Conservation (phyloP, 805 yeast species). For the Debaryomyces maramus region DNA sequence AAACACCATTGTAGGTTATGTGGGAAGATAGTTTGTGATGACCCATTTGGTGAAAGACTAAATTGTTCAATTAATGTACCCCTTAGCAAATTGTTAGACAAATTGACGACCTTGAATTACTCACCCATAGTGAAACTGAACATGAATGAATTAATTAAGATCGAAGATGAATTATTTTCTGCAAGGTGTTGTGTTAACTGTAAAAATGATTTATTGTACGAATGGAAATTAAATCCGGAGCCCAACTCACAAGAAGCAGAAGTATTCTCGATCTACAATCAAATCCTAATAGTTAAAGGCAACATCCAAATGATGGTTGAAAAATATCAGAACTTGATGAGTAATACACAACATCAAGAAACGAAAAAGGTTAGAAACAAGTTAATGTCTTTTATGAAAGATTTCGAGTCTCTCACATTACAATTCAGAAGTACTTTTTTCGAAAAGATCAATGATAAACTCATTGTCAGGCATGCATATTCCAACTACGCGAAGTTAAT, state of each 20-base stretch:
- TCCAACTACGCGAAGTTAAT: slow-evolving; percentile 28
- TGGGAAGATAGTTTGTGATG: slow-evolving; percentile 80
- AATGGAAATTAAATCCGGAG: slow-evolving; percentile 33
- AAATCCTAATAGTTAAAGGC: slow-evolving; percentile 21
- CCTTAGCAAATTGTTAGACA: slow-evolving; percentile 38
- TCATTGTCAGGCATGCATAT: slow-evolving; percentile 14
- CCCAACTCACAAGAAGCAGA: slow-evolving; percentile 6
- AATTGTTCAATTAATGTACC: slow-evolving; percentile 76
- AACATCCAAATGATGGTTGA: slow-evolving; percentile 22
- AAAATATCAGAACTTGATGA: slow-evolving; percentile 18
- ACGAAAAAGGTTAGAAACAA: slow-evolving; percentile 22
- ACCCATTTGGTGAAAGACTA: slow-evolving; percentile 40
- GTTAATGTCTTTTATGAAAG: slow-evolving; percentile 27
- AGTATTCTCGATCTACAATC: slow-evolving; percentile 22
- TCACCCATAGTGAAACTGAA: slow-evolving; percentile 22
- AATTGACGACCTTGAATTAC: slow-evolving; percentile 38
- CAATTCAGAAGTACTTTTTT: slow-evolving; percentile 25
- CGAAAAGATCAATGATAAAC: slow-evolving; percentile 6
- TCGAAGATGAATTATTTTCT: slow-evolving; percentile 15
- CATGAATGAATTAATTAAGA: slow-evolving; percentile 13
- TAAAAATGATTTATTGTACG: slow-evolving; percentile 58
- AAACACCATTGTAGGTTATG: slow-evolving; percentile 93
- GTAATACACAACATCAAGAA: slow-evolving; percentile 12
- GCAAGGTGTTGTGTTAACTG: slow-evolving; percentile 72
- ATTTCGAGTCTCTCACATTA: slow-evolving; percentile 27